These are phyloP conservation scores for Geranium rotundifolium DNA, from an alignment of 345 rosid genomes.

Conservation along the genomic window DNA sequence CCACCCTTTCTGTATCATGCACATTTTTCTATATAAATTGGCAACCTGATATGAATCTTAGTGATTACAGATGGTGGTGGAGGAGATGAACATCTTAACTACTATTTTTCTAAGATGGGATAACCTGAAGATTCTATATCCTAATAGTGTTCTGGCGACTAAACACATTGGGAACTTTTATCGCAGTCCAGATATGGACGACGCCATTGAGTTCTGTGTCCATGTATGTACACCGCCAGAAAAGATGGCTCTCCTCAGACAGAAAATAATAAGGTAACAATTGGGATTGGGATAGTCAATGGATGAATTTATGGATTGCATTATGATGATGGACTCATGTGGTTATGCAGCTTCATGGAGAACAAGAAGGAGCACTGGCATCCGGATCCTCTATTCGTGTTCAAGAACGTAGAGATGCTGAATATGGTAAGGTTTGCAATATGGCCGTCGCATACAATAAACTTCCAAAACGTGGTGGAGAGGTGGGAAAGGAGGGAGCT, in stretches of 20 bases:
- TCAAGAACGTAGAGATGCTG: conserved; percentile 49
- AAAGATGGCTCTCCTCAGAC: conserved; percentile 48
- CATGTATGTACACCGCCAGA: conserved; percentile 70
- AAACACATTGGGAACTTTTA: conserved; percentile 68
- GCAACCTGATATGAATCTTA: neutral
- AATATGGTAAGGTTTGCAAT: conserved; percentile 49
- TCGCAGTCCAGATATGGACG: conserved; percentile 95
- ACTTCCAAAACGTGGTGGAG: conserved; percentile 76
- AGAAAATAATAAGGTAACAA: conserved; percentile 44
- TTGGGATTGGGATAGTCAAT: neutral
- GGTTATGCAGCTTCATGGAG: conserved; percentile 39
- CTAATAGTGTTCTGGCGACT: conserved; percentile 54
- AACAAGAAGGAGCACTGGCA: conserved; percentile 72
- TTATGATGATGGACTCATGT: neutral
- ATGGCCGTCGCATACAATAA: conserved; percentile 64
- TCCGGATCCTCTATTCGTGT: conserved; percentile 41
- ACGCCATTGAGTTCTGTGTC: conserved; percentile 58
- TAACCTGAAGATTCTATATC: conserved; percentile 60
- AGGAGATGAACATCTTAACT: conserved; percentile 91
- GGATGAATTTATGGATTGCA: no score
- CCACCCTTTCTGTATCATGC: neutral
- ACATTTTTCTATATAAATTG: neutral
- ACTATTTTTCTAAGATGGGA: conserved; percentile 75
- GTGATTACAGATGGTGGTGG: conserved; percentile 60
- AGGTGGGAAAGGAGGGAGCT: conserved; percentile 45